Conservation (phyloP, 148 eudicot genomes). For the Agrostemma githago region DNA sequence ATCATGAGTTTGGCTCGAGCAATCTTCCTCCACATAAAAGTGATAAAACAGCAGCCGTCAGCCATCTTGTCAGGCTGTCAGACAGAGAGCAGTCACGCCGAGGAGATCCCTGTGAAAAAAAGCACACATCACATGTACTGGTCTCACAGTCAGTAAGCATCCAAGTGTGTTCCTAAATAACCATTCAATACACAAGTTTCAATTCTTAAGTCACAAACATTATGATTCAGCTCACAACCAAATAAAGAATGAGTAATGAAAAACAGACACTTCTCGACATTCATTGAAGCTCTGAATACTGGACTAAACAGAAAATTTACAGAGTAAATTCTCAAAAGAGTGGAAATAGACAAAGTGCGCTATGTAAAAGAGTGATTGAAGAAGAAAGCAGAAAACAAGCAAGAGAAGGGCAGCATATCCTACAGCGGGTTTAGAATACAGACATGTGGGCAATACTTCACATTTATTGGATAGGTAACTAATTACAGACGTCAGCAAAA, state of each 20-base stretch:
- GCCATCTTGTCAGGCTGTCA: background rate
- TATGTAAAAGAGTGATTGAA: background rate
- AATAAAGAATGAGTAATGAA: background rate
- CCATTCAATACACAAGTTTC: background rate
- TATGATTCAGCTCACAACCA: background rate
- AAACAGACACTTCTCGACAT: background rate
- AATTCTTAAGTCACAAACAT: background rate
- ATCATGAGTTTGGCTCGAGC: background rate
- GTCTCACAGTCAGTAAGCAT: background rate
- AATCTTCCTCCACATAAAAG: background rate
- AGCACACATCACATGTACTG: constrained; percentile 4
- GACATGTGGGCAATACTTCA: constrained; percentile 2
- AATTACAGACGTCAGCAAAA: constrained; percentile 20
- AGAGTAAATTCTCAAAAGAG: background rate
- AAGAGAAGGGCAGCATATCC: background rate
- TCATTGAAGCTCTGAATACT: background rate
- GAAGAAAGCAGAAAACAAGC: background rate
- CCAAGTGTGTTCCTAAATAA: background rate
- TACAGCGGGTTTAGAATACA: background rate
- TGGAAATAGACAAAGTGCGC: background rate
- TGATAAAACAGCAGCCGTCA: background rate
- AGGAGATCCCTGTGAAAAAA: constrained; percentile 4
- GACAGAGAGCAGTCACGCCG: background rate
- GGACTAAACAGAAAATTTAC: background rate
- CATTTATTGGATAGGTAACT: constrained; percentile 5